phyloP scores from a whole-genome alignment of 306 rosid species.

The Quercus engelmannii region DNA sequence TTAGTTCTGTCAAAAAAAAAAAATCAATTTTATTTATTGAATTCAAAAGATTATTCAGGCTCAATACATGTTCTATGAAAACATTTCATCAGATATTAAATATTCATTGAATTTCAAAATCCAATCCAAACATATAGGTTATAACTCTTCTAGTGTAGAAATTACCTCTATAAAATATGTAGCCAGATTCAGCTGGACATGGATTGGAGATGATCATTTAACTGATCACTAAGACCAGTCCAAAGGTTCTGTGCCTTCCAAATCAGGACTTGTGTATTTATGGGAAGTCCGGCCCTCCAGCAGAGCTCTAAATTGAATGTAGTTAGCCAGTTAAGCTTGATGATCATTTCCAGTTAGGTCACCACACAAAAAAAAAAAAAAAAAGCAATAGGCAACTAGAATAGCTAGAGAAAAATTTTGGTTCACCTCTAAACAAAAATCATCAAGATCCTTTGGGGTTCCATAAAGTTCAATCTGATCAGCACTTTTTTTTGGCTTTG shows the following conservation, averaged over 20 bases:
- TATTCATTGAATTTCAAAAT: too few species aligned
- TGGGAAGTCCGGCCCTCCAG: constrained; percentile 83
- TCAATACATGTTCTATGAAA: too few species aligned
- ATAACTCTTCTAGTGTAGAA: too few species aligned
- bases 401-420: constrained; percentile 13
- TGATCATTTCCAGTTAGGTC: constrained; percentile 16
- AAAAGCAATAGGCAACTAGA: constrained; percentile 10
- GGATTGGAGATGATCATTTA: constrained; percentile 66
- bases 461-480: constrained; percentile 88
- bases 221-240: constrained; percentile 96
- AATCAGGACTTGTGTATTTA: constrained; percentile 85
- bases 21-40: too few species aligned
- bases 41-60: too few species aligned
- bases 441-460: constrained; percentile 72
- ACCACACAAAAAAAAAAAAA: not conserved
- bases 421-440: constrained; percentile 80
- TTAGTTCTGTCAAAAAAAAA: too few species aligned
- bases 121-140: too few species aligned
- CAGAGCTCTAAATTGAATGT: constrained; percentile 87
- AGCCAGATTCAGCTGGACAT: too few species aligned
- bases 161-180: too few species aligned
- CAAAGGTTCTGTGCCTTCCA: constrained; percentile 98
- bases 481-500: constrained; percentile 64
- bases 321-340: constrained; percentile 93
- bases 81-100: too few species aligned